A percentile compares a stretch with the other conserved stretches of the same genome.
phyloP scores from a whole-genome alignment of 2,329 filamentous ascomycete genomes.

The Orbilia oligospora region DNA sequence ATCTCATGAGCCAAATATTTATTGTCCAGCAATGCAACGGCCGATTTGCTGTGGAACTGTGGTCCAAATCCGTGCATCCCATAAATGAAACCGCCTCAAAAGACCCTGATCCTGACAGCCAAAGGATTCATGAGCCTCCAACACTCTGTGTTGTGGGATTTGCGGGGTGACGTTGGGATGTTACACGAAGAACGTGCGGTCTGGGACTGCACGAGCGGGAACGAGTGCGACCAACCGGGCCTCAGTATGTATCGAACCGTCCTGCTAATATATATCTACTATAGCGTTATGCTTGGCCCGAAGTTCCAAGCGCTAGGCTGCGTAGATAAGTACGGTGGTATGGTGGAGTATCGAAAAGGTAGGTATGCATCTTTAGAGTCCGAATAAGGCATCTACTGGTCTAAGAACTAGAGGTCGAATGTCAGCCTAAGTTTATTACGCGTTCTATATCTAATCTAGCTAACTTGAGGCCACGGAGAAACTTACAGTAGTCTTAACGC shows the following conservation, averaged over 20 bases:
- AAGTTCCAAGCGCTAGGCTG: background rate
- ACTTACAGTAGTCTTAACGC: constrained; percentile 1
- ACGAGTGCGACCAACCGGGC: constrained; percentile 19
- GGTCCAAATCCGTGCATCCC: background rate
- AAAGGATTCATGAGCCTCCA: constrained; percentile 15
- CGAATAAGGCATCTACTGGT: constrained; percentile 16
- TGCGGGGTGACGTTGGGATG: constrained; percentile 33
- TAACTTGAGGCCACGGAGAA: background rate
- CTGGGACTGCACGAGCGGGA: constrained; percentile 17
- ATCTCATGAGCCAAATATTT: too few species aligned
- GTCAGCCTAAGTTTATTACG: background rate
- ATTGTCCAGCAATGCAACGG: background rate
- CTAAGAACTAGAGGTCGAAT: too few species aligned
- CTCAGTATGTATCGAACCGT: constrained; percentile 10
- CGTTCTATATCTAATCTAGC: too few species aligned
- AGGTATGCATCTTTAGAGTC: constrained; percentile 17
- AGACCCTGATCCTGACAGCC: constrained; percentile 1
- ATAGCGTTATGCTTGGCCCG: background rate
- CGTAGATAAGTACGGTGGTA: constrained; percentile 19
- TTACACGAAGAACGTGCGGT: constrained; percentile 33
- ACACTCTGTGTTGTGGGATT: constrained; percentile 27
- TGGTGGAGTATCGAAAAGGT: constrained; percentile 26
- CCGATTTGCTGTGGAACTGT: background rate
- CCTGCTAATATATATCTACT: constrained; percentile 9
- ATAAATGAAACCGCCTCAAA: background rate